phyloP scores from a whole-genome alignment of 192 early-diverging fungal species.

The Coemansia reversa region DNA sequence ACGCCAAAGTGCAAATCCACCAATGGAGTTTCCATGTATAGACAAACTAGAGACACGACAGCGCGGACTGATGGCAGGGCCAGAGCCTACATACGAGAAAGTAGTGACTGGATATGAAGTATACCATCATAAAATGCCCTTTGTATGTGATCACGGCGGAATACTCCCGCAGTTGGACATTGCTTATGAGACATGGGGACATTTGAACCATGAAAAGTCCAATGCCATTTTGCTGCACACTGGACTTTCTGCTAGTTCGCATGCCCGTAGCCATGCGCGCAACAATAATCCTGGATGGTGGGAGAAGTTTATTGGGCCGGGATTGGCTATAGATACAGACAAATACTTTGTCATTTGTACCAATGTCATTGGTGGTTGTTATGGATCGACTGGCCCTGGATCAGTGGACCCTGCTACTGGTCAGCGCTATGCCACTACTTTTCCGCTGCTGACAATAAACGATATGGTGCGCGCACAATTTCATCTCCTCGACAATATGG shows the following conservation, averaged over 20 bases:
- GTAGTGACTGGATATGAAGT: slow-evolving; percentile 72
- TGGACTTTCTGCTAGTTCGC: slow-evolving; percentile 87
- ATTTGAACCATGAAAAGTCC: slow-evolving; percentile 69
- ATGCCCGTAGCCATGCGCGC: slow-evolving; percentile 82
- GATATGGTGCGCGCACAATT: slow-evolving; percentile 99
- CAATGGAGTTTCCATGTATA: slow-evolving; percentile 74
- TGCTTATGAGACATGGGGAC: slow-evolving; percentile 98
- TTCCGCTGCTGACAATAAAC: slow-evolving; percentile 89
- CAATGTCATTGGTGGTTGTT: slow-evolving; percentile 95
- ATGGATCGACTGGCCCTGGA: slow-evolving; percentile 90
- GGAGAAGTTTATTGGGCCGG: slow-evolving; percentile 96
- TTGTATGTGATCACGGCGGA: slow-evolving; percentile 81
- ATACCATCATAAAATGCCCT: slow-evolving; percentile 65
- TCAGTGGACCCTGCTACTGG: slow-evolving; percentile 74
- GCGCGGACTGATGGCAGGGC: slow-evolving; percentile 64
- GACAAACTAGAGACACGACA: slow-evolving; percentile 64
- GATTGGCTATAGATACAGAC: slow-evolving; percentile 85
- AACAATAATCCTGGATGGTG: slow-evolving; percentile 91
- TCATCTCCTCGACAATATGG: slow-evolving; percentile 73
- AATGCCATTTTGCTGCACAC: slow-evolving; percentile 95
- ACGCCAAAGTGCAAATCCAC: slow-evolving; percentile 28
- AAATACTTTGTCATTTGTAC: slow-evolving; percentile 95
- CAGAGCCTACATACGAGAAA: slow-evolving; percentile 82
- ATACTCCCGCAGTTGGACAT: slow-evolving; percentile 72
- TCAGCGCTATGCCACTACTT: slow-evolving; percentile 81